A percentile compares a stretch with the other conserved stretches of the same genome.
Evolutionary conservation across 169 alveolate species (phyloP).

Genomic region (Cryptosporidium felis): DNA sequence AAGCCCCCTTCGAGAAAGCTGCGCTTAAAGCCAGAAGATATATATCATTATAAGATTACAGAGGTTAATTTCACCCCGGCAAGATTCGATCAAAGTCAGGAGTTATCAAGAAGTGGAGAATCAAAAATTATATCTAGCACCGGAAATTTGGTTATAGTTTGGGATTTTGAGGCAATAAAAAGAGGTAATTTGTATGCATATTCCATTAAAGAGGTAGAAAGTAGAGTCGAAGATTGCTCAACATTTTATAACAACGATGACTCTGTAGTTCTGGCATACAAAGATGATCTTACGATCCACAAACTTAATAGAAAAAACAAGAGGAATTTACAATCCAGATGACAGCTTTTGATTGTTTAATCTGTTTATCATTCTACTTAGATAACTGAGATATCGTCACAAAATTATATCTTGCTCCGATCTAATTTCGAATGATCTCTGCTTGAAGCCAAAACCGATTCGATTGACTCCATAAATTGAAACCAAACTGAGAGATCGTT

Average conservation of each 20-base stretch:
- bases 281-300: slow-evolving; percentile 44
- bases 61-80: slow-evolving; percentile 81
- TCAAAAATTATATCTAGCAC: slow-evolving; percentile 77
- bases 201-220: slow-evolving; percentile 75
- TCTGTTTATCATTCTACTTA: neutral
- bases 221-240: slow-evolving; percentile 69
- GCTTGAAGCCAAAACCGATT: slow-evolving; percentile 50
- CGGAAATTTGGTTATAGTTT: slow-evolving; percentile 76
- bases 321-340: slow-evolving; percentile 22
- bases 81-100: slow-evolving; percentile 76
- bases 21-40: slow-evolving; percentile 76
- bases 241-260: slow-evolving; percentile 21
- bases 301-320: slow-evolving; percentile 55
- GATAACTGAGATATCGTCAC: neutral
- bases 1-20: slow-evolving; percentile 80
- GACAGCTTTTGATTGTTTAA: neutral
- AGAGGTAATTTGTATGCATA: slow-evolving; percentile 75
- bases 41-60: slow-evolving; percentile 74
- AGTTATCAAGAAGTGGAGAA: slow-evolving; percentile 71
- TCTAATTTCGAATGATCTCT: slow-evolving; percentile 67
- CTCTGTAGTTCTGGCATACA: slow-evolving; percentile 55
- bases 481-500: slow-evolving; percentile 68
- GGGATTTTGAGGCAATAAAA: slow-evolving; percentile 79
- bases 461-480: slow-evolving; percentile 68
- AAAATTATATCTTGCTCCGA: slow-evolving; percentile 32